Conservation (phyloP, 495 filamentous ascomycete genomes). For the Neurospora sp. region DNA sequence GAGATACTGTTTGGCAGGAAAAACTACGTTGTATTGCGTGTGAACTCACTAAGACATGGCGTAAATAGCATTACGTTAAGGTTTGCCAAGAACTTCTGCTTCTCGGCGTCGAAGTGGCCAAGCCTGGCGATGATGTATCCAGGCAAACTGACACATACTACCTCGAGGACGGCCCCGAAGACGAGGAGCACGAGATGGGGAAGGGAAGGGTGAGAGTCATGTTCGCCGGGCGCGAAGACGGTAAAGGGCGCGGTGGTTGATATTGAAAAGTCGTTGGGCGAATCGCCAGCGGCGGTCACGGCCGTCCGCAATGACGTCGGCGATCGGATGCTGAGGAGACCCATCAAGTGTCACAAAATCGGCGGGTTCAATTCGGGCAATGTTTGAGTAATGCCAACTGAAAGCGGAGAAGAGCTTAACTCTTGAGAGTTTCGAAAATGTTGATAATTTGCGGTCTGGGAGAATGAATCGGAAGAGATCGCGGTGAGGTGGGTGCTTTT, state of each 20-base stretch:
- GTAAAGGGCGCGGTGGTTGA: conserved; percentile 17
- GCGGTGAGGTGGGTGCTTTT: neutral
- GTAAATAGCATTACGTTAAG: conserved; percentile 92
- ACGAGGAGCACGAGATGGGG: conserved; percentile 73
- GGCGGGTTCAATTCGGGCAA: neutral
- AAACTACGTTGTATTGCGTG: neutral
- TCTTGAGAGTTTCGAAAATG: neutral
- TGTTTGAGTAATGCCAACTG: neutral
- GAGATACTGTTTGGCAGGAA: neutral
- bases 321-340: conserved; percentile 36
- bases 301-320: conserved; percentile 56
- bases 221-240: conserved; percentile 22
- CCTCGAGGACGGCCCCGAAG: conserved; percentile 92
- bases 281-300: conserved; percentile 23
- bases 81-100: conserved; percentile 92
- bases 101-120: conserved; percentile 87
- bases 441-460: neutral
- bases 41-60: conserved; percentile 77
- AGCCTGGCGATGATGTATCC: conserved; percentile 87
- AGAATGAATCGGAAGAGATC: neutral
- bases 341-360: conserved; percentile 19
- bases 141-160: conserved; percentile 87
- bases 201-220: conserved; percentile 51
- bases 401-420: neutral
- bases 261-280: conserved; percentile 9